A percentile compares a stretch with the other conserved stretches of the same genome.
Evolutionary conservation across 1,139 yeast genomes (phyloP).

Genomic region (Pichia sp.): DNA sequence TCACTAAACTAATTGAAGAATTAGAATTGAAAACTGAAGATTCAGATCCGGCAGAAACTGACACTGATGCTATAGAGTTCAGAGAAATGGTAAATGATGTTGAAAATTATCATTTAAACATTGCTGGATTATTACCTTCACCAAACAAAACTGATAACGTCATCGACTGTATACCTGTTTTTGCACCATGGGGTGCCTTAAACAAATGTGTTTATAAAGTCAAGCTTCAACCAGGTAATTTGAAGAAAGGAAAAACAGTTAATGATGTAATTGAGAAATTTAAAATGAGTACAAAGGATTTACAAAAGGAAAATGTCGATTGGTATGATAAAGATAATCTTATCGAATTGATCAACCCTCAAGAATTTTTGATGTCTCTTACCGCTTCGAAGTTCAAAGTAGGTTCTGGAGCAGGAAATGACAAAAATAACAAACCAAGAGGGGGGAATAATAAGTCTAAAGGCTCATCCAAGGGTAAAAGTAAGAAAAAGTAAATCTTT

Average conservation of each 20-base stretch:
- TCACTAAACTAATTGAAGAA: conserved; percentile 28
- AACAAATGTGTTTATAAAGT: conserved; percentile 72
- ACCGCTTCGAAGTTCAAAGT: conserved; percentile 46
- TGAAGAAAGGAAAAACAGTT: conserved; percentile 83
- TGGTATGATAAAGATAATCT: conserved; percentile 68
- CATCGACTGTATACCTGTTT: conserved; percentile 67
- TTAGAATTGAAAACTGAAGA: conserved; percentile 29
- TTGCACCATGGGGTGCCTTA: conserved; percentile 88
- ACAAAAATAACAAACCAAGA: conserved; percentile 17
- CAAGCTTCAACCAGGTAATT: conserved; percentile 78
- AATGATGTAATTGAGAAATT: conserved; percentile 60
- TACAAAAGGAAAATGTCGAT: conserved; percentile 36
- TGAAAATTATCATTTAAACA: conserved; percentile 24
- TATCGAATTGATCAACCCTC: conserved; percentile 50
- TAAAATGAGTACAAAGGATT: conserved; percentile 33
- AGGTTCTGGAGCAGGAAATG: conserved; percentile 29
- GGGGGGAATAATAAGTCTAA: conserved; percentile 9
- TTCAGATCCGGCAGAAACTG: conserved; percentile 20
- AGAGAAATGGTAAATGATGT: conserved; percentile 16
- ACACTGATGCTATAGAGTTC: conserved; percentile 31
- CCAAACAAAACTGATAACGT: conserved; percentile 41
- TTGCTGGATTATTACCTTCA: conserved; percentile 31
- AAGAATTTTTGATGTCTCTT: conserved; percentile 43
- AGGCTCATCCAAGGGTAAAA: conserved; percentile 6
- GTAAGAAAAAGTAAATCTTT: conserved; percentile 14